Evolutionary conservation across 225 moss, liverwort and hornwort species (phyloP).

Genomic region (Sphagnum tenellum): DNA sequence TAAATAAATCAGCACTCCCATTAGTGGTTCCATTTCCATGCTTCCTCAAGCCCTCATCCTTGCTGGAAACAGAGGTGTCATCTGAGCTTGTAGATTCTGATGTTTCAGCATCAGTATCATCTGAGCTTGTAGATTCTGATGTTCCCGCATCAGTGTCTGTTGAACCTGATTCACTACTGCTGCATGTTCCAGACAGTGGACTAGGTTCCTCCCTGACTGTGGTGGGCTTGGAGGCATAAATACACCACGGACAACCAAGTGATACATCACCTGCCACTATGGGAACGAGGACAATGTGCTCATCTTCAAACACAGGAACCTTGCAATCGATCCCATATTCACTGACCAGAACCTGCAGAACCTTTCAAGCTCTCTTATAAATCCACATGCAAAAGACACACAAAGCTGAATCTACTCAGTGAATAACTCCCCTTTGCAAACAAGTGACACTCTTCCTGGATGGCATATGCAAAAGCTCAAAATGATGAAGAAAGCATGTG

Average conservation of each 20-base stretch:
- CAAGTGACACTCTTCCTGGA: no score
- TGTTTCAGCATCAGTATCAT: no score
- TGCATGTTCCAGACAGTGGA: not conserved
- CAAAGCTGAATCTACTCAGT: no score
- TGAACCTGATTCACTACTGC: conserved; percentile 8
- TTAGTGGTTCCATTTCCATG: no score
- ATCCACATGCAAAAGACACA: no score
- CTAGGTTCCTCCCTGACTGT: not conserved
- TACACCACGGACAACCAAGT: conserved; percentile 43
- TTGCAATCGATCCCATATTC: conserved; percentile 26
- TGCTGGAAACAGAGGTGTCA: not conserved
- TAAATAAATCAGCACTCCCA: not conserved
- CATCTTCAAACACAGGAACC: conserved; percentile 52
- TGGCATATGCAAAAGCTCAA: no score
- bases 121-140: not conserved
- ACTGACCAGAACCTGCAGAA: conserved; percentile 37
- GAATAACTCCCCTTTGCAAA: no score
- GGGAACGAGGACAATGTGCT: conserved; percentile 39
- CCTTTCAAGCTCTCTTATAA: no score
- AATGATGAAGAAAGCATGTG: no score
- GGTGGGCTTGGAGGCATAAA: conserved; percentile 10
- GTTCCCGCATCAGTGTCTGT: conserved; percentile 1
- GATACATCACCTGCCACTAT: conserved; percentile 28
- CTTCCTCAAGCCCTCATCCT: not conserved
- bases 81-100: not conserved